These are phyloP conservation scores for Microstegium vimineum DNA, from an alignment of 176 grass and related monocot genomes.

Conservation along the genomic window DNA sequence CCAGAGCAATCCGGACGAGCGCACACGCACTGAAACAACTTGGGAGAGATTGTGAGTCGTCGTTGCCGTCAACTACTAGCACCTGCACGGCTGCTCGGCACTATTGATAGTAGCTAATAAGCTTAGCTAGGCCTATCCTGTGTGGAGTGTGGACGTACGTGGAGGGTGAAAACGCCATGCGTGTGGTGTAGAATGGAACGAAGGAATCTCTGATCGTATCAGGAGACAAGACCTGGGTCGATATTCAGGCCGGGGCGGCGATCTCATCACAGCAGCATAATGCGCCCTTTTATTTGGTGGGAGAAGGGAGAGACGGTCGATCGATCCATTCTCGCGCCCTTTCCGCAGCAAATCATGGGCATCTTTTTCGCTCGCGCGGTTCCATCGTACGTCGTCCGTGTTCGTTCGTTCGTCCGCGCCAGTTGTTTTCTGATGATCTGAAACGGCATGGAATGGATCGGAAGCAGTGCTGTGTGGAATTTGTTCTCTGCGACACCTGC, in stretches of 20 bases:
- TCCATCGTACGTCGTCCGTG: not conserved
- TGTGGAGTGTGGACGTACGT: no score
- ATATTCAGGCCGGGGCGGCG: not conserved
- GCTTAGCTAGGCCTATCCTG: not conserved
- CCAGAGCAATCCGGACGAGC: not conserved
- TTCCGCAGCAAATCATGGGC: not conserved
- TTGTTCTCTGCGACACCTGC: not conserved
- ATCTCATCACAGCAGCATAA: not conserved
- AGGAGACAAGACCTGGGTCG: constrained; percentile 20
- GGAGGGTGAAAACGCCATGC: no score
- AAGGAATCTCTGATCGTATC: constrained; percentile 43
- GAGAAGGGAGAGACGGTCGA: not conserved
- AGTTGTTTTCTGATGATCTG: not conserved
- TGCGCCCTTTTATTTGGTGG: not conserved
- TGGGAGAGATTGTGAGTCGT: not conserved
- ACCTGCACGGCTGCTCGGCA: not conserved
- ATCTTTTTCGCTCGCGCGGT: not conserved
- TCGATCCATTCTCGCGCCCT: not conserved
- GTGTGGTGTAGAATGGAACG: not conserved
- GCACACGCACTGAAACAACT: not conserved
- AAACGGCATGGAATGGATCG: not conserved
- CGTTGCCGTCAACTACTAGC: constrained; percentile 14
- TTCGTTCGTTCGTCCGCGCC: not conserved
- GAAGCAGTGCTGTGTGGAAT: not conserved
- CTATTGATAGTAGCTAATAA: not conserved